A percentile compares a stretch with the other conserved stretches of the same genome.
Evolutionary conservation across 768 basidiomycete species (phyloP).

Genomic region (Pisolithus tinctorius): DNA sequence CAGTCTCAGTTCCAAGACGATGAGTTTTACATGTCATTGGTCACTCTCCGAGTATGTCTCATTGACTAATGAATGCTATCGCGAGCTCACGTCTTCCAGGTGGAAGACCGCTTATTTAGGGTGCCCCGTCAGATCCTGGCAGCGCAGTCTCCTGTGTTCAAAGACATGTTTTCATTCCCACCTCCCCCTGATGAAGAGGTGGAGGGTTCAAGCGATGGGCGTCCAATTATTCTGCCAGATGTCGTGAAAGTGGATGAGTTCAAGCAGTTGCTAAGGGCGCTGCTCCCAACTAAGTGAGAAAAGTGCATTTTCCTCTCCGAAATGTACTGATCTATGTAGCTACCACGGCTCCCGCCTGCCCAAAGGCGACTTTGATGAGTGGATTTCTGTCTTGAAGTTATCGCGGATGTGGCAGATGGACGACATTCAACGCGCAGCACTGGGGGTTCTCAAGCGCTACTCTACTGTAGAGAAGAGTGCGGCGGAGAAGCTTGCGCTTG

Average conservation of each 20-base stretch:
- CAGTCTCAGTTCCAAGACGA: background rate
- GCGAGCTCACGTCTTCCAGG: slow-evolving; percentile 10
- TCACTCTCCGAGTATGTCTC: slow-evolving; percentile 9
- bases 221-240: slow-evolving; percentile 19
- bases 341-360: background rate
- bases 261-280: slow-evolving; percentile 16
- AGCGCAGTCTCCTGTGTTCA: slow-evolving; percentile 19
- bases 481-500: slow-evolving; percentile 25
- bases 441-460: slow-evolving; percentile 21
- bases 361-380: slow-evolving; percentile 17
- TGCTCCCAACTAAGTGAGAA: slow-evolving; percentile 11
- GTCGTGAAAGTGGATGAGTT: slow-evolving; percentile 19
- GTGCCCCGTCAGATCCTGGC: slow-evolving; percentile 20
- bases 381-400: slow-evolving; percentile 35
- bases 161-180: slow-evolving; percentile 21
- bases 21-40: slow-evolving; percentile 12
- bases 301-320: background rate
- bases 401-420: slow-evolving; percentile 34
- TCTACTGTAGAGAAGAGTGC: background rate
- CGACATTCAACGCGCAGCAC: slow-evolving; percentile 23
- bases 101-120: slow-evolving; percentile 22
- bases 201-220: slow-evolving; percentile 16
- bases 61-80: background rate
- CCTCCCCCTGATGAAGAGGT: background rate
- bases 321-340: background rate